A percentile compares a stretch with the other conserved stretches of the same genome.
Evolutionary conservation across 2,329 filamentous ascomycete genomes (phyloP).

Genomic region (Didymella keratinophila): DNA sequence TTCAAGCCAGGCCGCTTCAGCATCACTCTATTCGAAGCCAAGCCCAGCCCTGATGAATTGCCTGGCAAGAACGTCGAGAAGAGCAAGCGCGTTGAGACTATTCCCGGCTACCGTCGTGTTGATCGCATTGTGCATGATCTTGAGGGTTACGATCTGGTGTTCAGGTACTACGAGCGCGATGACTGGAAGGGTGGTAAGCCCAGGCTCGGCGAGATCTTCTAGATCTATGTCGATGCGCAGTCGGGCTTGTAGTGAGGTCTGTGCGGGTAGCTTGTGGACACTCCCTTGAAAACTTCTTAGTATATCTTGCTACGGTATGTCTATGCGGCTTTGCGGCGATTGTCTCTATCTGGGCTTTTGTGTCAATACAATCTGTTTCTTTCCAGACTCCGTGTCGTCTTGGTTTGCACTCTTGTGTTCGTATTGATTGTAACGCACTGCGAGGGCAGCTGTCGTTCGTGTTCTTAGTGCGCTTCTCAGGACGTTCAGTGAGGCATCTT

Average conservation of each 20-base stretch:
- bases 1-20: constrained; percentile 98
- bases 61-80: constrained; percentile 52
- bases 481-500: too few relatives aligned
- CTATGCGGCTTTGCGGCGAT: background rate
- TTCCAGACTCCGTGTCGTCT: too few relatives aligned
- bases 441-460: too few relatives aligned
- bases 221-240: background rate
- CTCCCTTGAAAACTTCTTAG: background rate
- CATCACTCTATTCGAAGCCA: constrained; percentile 94
- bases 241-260: background rate
- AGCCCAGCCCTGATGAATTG: constrained; percentile 61
- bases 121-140: constrained; percentile 97
- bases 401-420: too few relatives aligned
- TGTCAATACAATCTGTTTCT: background rate
- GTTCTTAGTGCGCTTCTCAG: too few relatives aligned
- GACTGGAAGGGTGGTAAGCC: constrained; percentile 75
- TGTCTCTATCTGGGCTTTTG: background rate
- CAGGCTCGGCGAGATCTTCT: constrained; percentile 63
- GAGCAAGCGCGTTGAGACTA: constrained; percentile 70
- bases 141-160: constrained; percentile 95
- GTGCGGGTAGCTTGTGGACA: background rate
- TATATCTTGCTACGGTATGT: background rate
- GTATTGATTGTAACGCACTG: too few relatives aligned
- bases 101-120: constrained; percentile 85
- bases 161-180: constrained; percentile 93